Base-by-base conservation (phyloP, 352 stramenopile genomes). In the Phytophthora cajani region DNA sequence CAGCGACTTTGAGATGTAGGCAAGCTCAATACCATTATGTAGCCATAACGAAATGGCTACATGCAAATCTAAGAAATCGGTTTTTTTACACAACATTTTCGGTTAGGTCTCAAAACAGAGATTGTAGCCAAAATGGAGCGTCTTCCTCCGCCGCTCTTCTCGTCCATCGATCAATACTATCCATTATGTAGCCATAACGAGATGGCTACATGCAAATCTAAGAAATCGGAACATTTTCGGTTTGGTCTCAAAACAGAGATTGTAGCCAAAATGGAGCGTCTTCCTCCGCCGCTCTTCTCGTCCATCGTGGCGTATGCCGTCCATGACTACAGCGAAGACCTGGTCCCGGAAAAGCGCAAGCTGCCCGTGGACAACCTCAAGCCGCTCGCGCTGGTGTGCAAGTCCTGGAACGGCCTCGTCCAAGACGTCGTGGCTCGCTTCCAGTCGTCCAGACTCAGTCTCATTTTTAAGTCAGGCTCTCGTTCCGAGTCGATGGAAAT, bases 241-340 rank as follows among this genome's bases (percentile, higher is more conserved):
- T 44, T 44, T 44, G 16, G 38, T 23, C 19, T 52, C n/a, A 51
- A 52, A 52, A 30, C 3, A 52, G 8, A 52, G 3, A 5, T 14
- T 44, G 38, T 36, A 17, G 6, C 46, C n/a, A 27, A 50, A 6
- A 67, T 62, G 65, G 27, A 67, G 57, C n/a, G 17, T 8, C 74
- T 84, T 16, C 77, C 74, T 16, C 25, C 53, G 32, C 64, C 74
- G 27, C 58, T 77, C 46, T 73, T 82, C 51, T 62, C 54, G 42
- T 60, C 55, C 19, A 62, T 82, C 23, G 40, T 84, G 58, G 68
- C 67, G 17, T 80, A 72, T 46, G 71, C 74, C 2, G 59, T 77
- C 17, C 59, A 55, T n/a, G 71, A 66, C 40, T 71, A 62, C 56
- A 58, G 21, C 11, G 64, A 77, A 6, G 52, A 72, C 5, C 23